These are phyloP conservation scores for Coniochaeta sp. DNA, from an alignment of 2,329 filamentous ascomycete species.

Conservation along the genomic window DNA sequence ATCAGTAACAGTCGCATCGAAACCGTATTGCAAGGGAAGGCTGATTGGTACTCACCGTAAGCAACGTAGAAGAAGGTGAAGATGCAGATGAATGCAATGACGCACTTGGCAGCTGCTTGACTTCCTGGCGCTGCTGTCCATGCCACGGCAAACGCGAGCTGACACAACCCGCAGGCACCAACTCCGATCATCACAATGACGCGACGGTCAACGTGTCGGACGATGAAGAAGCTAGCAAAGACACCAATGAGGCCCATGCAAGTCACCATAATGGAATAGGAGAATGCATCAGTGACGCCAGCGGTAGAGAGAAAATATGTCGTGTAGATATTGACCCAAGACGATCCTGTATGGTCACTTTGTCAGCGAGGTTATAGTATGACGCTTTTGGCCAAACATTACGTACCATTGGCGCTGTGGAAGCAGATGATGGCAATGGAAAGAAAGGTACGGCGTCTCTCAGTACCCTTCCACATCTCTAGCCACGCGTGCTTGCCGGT, in stretches of 20 bases:
- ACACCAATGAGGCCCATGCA: conserved; percentile 25
- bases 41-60: neutral
- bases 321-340: conserved; percentile 22
- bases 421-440: conserved; percentile 23
- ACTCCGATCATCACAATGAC: conserved; percentile 22
- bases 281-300: conserved; percentile 23
- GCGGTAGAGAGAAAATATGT: conserved; percentile 25
- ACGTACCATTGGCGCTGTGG: conserved; percentile 21
- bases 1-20: neutral
- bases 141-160: conserved; percentile 22
- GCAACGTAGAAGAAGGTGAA: conserved; percentile 23
- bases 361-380: neutral
- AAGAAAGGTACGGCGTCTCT: conserved; percentile 20
- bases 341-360: conserved; percentile 15
- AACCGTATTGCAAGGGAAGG: neutral
- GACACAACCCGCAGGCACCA: conserved; percentile 21
- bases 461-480: conserved; percentile 24
- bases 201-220: conserved; percentile 22
- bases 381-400: neutral
- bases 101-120: conserved; percentile 15
- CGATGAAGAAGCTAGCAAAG: conserved; percentile 19
- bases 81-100: conserved; percentile 23
- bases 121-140: conserved; percentile 20
- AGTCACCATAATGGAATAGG: conserved; percentile 24
- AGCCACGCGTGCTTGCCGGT: conserved; percentile 17